Evolutionary conservation across 306 rosid species (phyloP), one percentile per base, ranked within the genome.

Genomic region (Rosa lucieae): DNA sequence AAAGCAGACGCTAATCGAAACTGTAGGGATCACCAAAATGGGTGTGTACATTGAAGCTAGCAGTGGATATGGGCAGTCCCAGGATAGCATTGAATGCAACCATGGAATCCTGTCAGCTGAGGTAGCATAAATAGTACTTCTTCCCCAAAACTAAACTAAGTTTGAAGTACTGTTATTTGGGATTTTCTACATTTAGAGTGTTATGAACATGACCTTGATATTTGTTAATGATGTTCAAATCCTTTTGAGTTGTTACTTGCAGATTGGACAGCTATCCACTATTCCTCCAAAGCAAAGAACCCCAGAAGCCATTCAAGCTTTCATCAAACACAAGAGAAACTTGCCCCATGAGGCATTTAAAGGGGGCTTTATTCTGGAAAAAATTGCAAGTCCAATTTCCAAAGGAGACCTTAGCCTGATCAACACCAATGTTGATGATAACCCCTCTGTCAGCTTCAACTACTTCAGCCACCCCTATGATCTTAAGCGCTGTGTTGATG

Each of bases 261-360:
- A 94, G 99, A 92, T 95, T 79, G 99, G 99, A 58, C 99, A 95
- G 75, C 92, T 95, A 61, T 90, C 97, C 15, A 95, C 98, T 26
- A 85, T 95, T 72, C 96, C 98, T 52, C 99, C 99, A 6, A 92
- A 89, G 86, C 94, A 92, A 83, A 90, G 99, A 82, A 89, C 97
- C 43, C 77, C 65, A 65, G 89, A 92, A 86, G 93, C 89, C 29
- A 61, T 92, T 51, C 72, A 89, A 85, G 92, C 82, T 20, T 92
- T 80, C 75, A 62, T 76, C 48, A 85, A 83, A 68, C 32, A 62
- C 76, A 95, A 92, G 83, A 71, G 52, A 39, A 87, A 92, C 47
- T 35, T 95, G 81, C 98, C 99, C 2, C 72, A 85, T 56, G 97
- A 92, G 82, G 91, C 88, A 72, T 95, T 95, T 87, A 84, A 62